phyloP scores from a whole-genome alignment of 2,329 filamentous ascomycete genomes.

The Colletotrichum tropicicola region DNA sequence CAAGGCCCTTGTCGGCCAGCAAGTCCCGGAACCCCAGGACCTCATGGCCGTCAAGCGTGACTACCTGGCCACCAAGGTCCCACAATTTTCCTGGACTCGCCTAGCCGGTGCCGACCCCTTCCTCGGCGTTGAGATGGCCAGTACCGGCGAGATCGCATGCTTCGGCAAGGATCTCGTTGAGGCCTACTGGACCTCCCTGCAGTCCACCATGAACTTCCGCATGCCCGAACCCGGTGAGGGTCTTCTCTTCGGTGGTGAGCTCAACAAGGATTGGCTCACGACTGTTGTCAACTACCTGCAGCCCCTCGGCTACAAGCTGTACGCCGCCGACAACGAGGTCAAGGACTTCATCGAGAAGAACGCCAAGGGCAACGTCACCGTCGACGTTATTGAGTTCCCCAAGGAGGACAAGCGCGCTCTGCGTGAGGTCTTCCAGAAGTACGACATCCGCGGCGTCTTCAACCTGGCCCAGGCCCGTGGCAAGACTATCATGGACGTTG shows the following conservation, averaged over 20 bases:
- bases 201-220: slow-evolving; percentile 99
- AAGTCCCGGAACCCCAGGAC: slow-evolving; percentile 86
- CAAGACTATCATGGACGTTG: slow-evolving; percentile 86
- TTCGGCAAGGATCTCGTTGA: slow-evolving; percentile 96
- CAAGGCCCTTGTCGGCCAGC: slow-evolving; percentile 85
- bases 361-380: slow-evolving; percentile 71
- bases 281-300: slow-evolving; percentile 86
- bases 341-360: slow-evolving; percentile 83
- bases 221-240: slow-evolving; percentile 94
- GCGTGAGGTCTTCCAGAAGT: slow-evolving; percentile 94
- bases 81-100: slow-evolving; percentile 99
- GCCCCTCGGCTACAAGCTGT: slow-evolving; percentile 94
- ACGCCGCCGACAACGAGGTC: slow-evolving; percentile 81
- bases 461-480: slow-evolving; percentile 88
- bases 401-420: slow-evolving; percentile 95
- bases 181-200: slow-evolving; percentile 96
- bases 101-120: slow-evolving; percentile 96
- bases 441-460: slow-evolving; percentile 95
- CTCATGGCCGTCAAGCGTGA: slow-evolving; percentile 90
- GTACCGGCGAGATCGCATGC: slow-evolving; percentile 97
- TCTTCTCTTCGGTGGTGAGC: slow-evolving; percentile 91
- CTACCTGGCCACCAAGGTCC: slow-evolving; percentile 96
- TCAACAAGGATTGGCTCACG: slow-evolving; percentile 74
- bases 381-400: slow-evolving; percentile 96
- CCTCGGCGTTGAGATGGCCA: slow-evolving; percentile 97